These are phyloP conservation scores for Medicago lupulina DNA, from an alignment of 306 rosid genomes.

Conservation along the genomic window DNA sequence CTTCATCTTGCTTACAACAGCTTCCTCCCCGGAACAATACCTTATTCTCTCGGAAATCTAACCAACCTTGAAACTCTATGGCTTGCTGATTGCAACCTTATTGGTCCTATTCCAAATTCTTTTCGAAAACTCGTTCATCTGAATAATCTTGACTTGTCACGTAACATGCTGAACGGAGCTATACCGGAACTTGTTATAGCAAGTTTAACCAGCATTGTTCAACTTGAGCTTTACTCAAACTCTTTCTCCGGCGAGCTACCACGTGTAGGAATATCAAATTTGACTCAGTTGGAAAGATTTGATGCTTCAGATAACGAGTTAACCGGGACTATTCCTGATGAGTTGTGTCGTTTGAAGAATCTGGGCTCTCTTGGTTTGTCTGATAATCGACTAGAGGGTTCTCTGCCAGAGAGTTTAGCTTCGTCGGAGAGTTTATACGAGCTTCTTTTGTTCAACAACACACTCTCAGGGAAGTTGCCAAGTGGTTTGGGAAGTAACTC, in stretches of 20 bases:
- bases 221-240: conserved; percentile 66
- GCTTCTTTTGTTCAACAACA: conserved; percentile 67
- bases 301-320: conserved; percentile 69
- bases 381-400: conserved; percentile 58
- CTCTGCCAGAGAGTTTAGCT: conserved; percentile 58
- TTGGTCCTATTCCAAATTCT: conserved; percentile 62
- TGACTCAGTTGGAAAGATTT: conserved; percentile 53
- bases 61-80: conserved; percentile 57
- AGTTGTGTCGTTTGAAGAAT: conserved; percentile 51
- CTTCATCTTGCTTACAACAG: conserved; percentile 66
- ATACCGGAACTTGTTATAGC: conserved; percentile 52
- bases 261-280: conserved; percentile 40
- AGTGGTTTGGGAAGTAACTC: conserved; percentile 64
- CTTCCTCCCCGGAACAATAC: conserved; percentile 38
- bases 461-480: conserved; percentile 62
- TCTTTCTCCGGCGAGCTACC: conserved; percentile 74
- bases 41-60: conserved; percentile 57
- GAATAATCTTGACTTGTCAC: conserved; percentile 62
- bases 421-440: conserved; percentile 53
- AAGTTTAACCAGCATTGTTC: conserved; percentile 51
- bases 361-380: conserved; percentile 60
- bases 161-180: conserved; percentile 55
- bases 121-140: conserved; percentile 49
- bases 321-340: conserved; percentile 66
- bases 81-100: conserved; percentile 54